Conservation (phyloP, 192 early-diverging fungal genomes). For the Umbelopsis ramanniana region DNA sequence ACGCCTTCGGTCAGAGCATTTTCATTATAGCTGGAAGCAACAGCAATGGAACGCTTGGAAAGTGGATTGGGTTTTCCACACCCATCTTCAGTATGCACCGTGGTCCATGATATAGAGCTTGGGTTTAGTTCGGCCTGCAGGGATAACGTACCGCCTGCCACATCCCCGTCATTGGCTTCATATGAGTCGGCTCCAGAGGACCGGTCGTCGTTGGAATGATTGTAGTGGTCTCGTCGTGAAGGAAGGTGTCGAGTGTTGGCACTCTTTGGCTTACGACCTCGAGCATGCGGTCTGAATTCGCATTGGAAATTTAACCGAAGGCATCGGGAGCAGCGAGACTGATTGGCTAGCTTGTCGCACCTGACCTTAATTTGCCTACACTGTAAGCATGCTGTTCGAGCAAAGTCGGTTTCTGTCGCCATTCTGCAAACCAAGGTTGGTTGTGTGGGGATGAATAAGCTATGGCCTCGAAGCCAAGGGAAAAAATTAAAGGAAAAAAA, state of each 20-base stretch:
- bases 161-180: neutral
- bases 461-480: neutral
- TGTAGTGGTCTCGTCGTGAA: neutral
- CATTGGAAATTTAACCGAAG: slow-evolving; percentile 4
- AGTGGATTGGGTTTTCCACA: neutral
- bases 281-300: slow-evolving; percentile 17
- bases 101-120: neutral
- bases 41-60: neutral
- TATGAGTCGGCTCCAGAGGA: neutral
- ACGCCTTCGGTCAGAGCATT: neutral
- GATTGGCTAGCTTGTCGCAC: neutral
- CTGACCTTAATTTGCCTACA: slow-evolving; percentile 11
- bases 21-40: neutral
- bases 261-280: slow-evolving; percentile 12
- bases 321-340: neutral
- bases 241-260: neutral
- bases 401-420: neutral
- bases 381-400: slow-evolving; percentile 15
- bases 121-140: neutral
- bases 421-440: neutral
- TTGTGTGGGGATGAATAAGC: neutral
- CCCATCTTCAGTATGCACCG: neutral
- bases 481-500: too few species aligned
- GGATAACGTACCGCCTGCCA: neutral
- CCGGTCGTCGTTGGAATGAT: neutral